Base-by-base conservation (phyloP, 345 rosid species). In the Eutrema yunnanense region DNA sequence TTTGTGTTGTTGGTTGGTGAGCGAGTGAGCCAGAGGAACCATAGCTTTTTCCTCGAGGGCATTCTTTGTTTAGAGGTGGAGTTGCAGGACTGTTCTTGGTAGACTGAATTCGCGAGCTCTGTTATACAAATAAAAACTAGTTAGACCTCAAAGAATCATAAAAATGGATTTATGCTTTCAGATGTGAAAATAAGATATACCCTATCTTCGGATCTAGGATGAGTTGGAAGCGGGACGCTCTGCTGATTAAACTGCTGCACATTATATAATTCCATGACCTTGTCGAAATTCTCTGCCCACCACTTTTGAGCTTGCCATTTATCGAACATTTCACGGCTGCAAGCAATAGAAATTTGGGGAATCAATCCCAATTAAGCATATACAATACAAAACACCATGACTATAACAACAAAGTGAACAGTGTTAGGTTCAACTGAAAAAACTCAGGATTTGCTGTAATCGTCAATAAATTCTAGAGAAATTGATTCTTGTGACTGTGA, bases 281-380 rank as follows among this genome's bases (percentile, higher is more conserved):
- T 95, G 37, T 95, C 97, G 13, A 81, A 88, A 78, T 90, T 95
- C 77, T 95, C 96, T 3, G 83, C 83, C 99, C 99, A 95, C 99
- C 99, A 95, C 57, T 85, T 88, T 80, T 95, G 97, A 76, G 99
- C 97, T 90, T 95, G 96, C 86, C 86, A 85, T 80, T 95, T 95
- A 82, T 92, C 84, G 68, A 95, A 92, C 90, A 91, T 84, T 74
- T 92, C 99, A 19, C 96, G 96, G 70, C 99, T 95, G 82, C 70
- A 73, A 58, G 77, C 80, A 80, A 36, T 9, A 22, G 54, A 60
- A 60, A 6, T 67, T 41, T 26, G 1, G 12, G 52, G 47, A 62
- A 54, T 14, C 41, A 58, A 8, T 43, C 40, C 32, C 19, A 8
- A 3, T 53, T 13, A 4, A 33, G 36, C 36, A 5, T 33, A 5